Percentiles rank a stretch among this genome's conserved stretches.
phyloP scores from a whole-genome alignment of 768 basidiomycete species.

The Nidula microcarpa region DNA sequence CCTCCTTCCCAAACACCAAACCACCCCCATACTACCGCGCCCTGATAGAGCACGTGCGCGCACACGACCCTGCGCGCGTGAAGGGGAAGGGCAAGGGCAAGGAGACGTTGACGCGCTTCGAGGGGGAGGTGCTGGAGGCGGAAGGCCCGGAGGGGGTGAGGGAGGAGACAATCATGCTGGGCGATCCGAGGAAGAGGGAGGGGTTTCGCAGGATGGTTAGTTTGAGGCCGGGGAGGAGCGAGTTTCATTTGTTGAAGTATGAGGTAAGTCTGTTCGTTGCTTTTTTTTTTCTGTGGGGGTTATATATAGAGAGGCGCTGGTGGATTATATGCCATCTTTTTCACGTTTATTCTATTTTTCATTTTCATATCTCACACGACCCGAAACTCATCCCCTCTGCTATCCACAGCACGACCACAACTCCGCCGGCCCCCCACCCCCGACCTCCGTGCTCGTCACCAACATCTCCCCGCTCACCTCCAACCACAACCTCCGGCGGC shows the following conservation, averaged over 20 bases:
- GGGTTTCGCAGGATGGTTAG: constrained; percentile 17
- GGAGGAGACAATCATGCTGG: constrained; percentile 32
- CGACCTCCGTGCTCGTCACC: constrained; percentile 68
- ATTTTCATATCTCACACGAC: background rate
- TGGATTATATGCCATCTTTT: too few relatives aligned
- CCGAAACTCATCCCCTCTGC: background rate
- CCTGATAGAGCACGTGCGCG: constrained; percentile 37
- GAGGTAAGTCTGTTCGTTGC: constrained; percentile 43
- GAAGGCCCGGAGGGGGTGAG: constrained; percentile 20
- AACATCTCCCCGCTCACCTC: constrained; percentile 73
- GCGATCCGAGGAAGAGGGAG: constrained; percentile 55
- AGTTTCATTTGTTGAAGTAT: constrained; percentile 47
- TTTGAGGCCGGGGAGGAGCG: constrained; percentile 16
- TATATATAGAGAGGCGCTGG: background rate
- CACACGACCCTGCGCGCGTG: constrained; percentile 37
- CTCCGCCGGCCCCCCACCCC: constrained; percentile 70
- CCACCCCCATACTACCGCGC: constrained; percentile 26
- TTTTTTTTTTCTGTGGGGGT: background rate
- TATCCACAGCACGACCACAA: constrained; percentile 67
- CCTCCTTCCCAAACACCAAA: constrained; percentile 9
- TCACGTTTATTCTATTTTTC: background rate
- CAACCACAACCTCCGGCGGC: constrained; percentile 56
- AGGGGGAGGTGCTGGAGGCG: constrained; percentile 50
- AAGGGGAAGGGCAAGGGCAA: constrained; percentile 65
- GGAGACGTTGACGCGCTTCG: constrained; percentile 49